phyloP scores from a whole-genome alignment of 257 asterid species.

The Buddleja alternifolia region DNA sequence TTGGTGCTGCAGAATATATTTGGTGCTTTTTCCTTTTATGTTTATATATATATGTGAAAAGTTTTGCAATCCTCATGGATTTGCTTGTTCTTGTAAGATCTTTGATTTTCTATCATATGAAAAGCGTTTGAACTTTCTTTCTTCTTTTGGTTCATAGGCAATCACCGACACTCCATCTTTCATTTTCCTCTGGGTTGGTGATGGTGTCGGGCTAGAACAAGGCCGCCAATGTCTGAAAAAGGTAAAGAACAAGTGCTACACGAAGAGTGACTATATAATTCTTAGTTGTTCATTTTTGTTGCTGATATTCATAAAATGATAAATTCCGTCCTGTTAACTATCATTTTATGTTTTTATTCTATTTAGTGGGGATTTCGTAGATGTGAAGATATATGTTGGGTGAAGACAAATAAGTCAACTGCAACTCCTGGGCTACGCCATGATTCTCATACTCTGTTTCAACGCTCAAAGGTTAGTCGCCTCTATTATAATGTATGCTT shows the following conservation, averaged over 20 bases:
- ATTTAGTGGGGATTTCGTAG: slow-evolving; percentile 99
- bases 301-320: too few species aligned
- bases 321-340: background rate
- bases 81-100: background rate
- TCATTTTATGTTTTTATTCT: slow-evolving; percentile 25
- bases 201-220: slow-evolving; percentile 98
- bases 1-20: slow-evolving; percentile 10
- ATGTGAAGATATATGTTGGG: slow-evolving; percentile 99
- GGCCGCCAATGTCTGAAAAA: slow-evolving; percentile 97
- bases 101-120: slow-evolving; percentile 17
- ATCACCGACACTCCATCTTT: slow-evolving; percentile 99
- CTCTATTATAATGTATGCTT: slow-evolving; percentile 6
- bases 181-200: slow-evolving; percentile 99
- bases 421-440: slow-evolving; percentile 98
- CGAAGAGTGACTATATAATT: slow-evolving; percentile 8
- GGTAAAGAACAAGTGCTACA: slow-evolving; percentile 51
- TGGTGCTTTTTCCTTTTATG: slow-evolving; percentile 20
- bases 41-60: background rate
- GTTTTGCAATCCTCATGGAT: background rate
- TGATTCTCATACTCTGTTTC: slow-evolving; percentile 94
- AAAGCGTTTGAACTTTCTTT: slow-evolving; percentile 18
- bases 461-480: slow-evolving; percentile 81
- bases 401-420: slow-evolving; percentile 88
- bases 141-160: slow-evolving; percentile 49
- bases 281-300: slow-evolving; percentile 19